Base-by-base conservation (phyloP, 2,329 filamentous ascomycete genomes). In the Fusarium penzigii region DNA sequence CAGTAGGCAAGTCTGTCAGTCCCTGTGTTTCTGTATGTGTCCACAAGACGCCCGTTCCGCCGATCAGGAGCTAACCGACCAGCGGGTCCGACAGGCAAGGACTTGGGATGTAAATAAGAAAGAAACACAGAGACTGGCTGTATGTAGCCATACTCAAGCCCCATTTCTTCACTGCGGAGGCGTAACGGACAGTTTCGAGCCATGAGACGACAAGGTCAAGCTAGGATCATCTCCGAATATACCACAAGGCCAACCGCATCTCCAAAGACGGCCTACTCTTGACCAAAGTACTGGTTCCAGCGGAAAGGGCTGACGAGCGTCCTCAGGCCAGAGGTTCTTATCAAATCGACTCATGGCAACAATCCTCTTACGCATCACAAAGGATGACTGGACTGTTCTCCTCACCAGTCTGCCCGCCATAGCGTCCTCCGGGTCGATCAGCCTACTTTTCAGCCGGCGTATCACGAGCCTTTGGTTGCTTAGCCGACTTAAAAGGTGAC, bases 341-440 rank as follows among this genome's bases (percentile, higher is more conserved):
- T 82, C 87, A 70, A 76, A 81, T 77, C 68, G 81, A 84, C 88
- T 90, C 88, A 90, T 90, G 84, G 86, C 78, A 77, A 76, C 76
- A 73, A 71, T 76, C 79, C 75, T 78, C 80, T 85, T 76, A 74
- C 78, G 71, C 78, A 77, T 72, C 72, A 61, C 56, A 62, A 70
- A 25, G 42, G 59, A 77, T 78, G 81, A 80, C 83, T 86, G 82
- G 81, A 82, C 70, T 78, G 74, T 75, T 73, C 74, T 69, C 70
- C 56, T 62, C 65, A 61, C 75, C 75, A 69, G 75, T 85, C 80
- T 70, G 74, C 75, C 78, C 61, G 64, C 65, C 36, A 5, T 36
- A 58, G 56, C 45, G 48, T 51, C 65, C 32, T 36, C 58, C 64
- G 61, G 55, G 54, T 70, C 67, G 57, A 62, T 70, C 66, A 53